Evolutionary conservation across 768 basidiomycete genomes (phyloP).

Genomic region (Dictyophora rubrovolvata): DNA sequence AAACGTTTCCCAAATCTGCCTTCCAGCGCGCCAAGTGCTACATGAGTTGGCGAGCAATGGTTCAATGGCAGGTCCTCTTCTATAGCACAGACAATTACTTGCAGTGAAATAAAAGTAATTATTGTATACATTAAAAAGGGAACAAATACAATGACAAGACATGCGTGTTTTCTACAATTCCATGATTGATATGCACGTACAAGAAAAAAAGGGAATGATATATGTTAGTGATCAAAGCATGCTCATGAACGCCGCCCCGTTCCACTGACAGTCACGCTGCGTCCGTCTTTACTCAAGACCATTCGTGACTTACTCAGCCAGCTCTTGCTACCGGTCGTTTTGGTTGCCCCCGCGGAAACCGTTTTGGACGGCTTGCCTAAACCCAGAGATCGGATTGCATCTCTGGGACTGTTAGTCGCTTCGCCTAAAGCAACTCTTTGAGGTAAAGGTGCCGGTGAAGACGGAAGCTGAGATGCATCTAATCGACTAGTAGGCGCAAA

Average conservation of each 20-base stretch:
- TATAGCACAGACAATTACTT: too few relatives aligned
- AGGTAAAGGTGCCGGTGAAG: slow-evolving; percentile 43
- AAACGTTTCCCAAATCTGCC: too few relatives aligned
- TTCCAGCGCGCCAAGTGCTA: too few relatives aligned
- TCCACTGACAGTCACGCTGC: not conserved
- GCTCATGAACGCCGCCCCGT: not conserved
- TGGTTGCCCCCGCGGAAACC: slow-evolving; percentile 24
- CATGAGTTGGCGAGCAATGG: too few relatives aligned
- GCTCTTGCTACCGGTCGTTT: slow-evolving; percentile 42
- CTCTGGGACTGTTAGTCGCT: slow-evolving; percentile 58
- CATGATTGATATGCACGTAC: not conserved
- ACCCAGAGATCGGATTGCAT: not conserved
- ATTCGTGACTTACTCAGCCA: slow-evolving; percentile 48
- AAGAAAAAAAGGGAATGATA: not conserved
- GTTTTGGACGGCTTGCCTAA: slow-evolving; percentile 13
- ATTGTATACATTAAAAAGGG: too few relatives aligned
- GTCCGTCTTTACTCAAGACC: not conserved
- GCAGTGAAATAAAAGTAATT: too few relatives aligned
- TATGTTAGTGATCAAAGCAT: not conserved
- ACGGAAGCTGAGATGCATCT: slow-evolving; percentile 23
- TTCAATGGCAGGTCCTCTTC: too few relatives aligned
- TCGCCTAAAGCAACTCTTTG: slow-evolving; percentile 35
- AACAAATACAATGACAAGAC: not conserved
- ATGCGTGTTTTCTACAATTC: not conserved
- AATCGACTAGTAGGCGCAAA: slow-evolving; percentile 60